Base-by-base conservation (phyloP, 208 protist species). In the Wallacemonas collosoma region DNA sequence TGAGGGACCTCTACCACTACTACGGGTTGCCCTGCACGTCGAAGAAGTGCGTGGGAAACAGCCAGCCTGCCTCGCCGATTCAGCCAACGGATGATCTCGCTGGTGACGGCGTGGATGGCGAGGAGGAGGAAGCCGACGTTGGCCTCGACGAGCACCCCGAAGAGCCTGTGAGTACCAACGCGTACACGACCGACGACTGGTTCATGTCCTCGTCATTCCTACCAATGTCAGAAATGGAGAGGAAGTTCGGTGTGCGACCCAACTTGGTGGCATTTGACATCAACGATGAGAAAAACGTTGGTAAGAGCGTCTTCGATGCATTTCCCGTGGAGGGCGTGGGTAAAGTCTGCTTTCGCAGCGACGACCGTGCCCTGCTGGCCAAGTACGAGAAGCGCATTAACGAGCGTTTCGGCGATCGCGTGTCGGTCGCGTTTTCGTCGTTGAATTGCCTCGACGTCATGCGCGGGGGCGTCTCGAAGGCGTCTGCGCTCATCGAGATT, bases 261-360 rank as follows among this genome's bases (percentile, higher is more conserved):
- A 70, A 51, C 26, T 17, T 91, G 5, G 68, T 86, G 2, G 75
- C 77, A 48, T 84, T 88, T 54, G 68, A 82, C 50, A 62, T 54
- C 1, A 53, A 67, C 14, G 66, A 77, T 40, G 51, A 45, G 6
- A 60, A 36, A 12, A 80, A 83, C 53, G 72, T 54, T 26, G 63
- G 67, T 12, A 62, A 73, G 57, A 77, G 74, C 64, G 78, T 88
- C 50, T 82, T 83, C 39, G 79, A 83, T 51, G 65, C 61, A 0
- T 90, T 91, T 61, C 89, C 89, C 12, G 40, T 78, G 6, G 77
- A 83, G 17, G 84, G 57, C 47, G 81, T 94, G 0, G 87, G 82
- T 17, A 94, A 94, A 77, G 64, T 94, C 26, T 89, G 80, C 66
- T 90, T 94, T 64, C 81, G 83, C 15, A 87, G 79, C 65, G 50